Evolutionary conservation across 768 basidiomycete species (phyloP).

Genomic region (Auriscalpium vulgare): DNA sequence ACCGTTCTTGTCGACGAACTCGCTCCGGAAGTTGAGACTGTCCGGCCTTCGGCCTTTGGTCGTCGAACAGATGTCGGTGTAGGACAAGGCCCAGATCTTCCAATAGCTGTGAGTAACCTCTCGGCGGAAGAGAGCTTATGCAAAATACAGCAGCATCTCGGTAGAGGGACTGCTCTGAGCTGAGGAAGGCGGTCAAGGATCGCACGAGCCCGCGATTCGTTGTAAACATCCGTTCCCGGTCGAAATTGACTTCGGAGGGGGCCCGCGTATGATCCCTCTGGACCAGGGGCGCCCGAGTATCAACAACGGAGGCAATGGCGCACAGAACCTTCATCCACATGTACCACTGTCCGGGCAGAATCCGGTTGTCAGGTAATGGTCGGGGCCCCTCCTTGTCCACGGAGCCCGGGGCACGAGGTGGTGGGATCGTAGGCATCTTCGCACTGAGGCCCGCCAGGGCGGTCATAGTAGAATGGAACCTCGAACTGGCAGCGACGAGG

Average conservation of each 20-base stretch:
- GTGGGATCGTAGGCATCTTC: slow-evolving; percentile 39
- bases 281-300: slow-evolving; percentile 47
- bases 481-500: slow-evolving; percentile 57
- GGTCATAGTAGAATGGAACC: slow-evolving; percentile 66
- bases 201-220: slow-evolving; percentile 79
- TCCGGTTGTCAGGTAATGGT: slow-evolving; percentile 47
- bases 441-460: slow-evolving; percentile 66
- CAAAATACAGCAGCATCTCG: slow-evolving; percentile 83
- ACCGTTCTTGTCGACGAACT: slow-evolving; percentile 64
- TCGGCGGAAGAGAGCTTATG: slow-evolving; percentile 78
- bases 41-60: slow-evolving; percentile 40
- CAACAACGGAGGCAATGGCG: slow-evolving; percentile 64
- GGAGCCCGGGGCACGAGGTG: slow-evolving; percentile 31
- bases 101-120: slow-evolving; percentile 69
- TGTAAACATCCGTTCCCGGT: slow-evolving; percentile 66
- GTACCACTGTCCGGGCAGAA: slow-evolving; percentile 69
- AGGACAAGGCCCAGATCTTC: slow-evolving; percentile 79
- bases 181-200: slow-evolving; percentile 80
- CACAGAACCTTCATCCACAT: slow-evolving; percentile 82
- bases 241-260: slow-evolving; percentile 67
- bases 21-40: slow-evolving; percentile 40
- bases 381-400: slow-evolving; percentile 46
- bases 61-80: slow-evolving; percentile 80
- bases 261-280: slow-evolving; percentile 59
- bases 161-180: slow-evolving; percentile 77